Evolutionary conservation across 2,329 filamentous ascomycete genomes (phyloP), one percentile per base, ranked within the genome.

Genomic region (Fusarium caatingaense): DNA sequence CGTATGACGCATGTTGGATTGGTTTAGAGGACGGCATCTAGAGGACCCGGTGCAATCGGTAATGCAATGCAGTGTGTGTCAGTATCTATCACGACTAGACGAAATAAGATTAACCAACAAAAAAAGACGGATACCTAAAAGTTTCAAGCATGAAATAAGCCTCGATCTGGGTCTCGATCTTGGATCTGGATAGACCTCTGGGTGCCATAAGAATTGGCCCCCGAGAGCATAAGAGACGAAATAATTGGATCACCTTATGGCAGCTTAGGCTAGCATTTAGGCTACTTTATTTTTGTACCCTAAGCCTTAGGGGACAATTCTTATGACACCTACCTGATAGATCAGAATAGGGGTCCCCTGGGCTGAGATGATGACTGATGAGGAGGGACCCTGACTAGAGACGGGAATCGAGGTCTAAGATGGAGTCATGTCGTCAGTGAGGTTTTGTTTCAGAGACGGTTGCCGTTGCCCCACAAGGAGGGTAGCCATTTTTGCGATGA

Each of bases 21-120:
- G 53, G 32, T 51, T 51, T 60, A 57, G 58, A 58, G 28, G 45
- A 50, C 48, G 44, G 59, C 48, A 69, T 69, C 64, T 72, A 66
- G 64, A 68, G 25, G 40, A 23, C 34, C 27, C 20, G 34, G 25
- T 60, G 68, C 46, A 63, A 56, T 18, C 48, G 21, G 32, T 18
- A 50, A 40, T 51, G 51, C 50, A 37, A 37, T 37, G 34, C 34
- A 37, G 18, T 37, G 34, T 37, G 18, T 37, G 34, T 37, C 4
- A 37, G 69, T 60, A 53, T 53, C 32, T 51, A 59, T 67, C 61
- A 71, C 60, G 69, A 71, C 69, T 71, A 67, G 69, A 71, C 69
- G 69, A 72, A 67, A 72, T 45, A 46, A 62, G 59, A 59, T 56
- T 53, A 42, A 53, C 46, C 62, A 69, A 37, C 34, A 65, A 49